These are phyloP conservation scores for Chlamydomonas reinhardtii DNA, from an alignment of 163 green algal species.

Conservation along the genomic window DNA sequence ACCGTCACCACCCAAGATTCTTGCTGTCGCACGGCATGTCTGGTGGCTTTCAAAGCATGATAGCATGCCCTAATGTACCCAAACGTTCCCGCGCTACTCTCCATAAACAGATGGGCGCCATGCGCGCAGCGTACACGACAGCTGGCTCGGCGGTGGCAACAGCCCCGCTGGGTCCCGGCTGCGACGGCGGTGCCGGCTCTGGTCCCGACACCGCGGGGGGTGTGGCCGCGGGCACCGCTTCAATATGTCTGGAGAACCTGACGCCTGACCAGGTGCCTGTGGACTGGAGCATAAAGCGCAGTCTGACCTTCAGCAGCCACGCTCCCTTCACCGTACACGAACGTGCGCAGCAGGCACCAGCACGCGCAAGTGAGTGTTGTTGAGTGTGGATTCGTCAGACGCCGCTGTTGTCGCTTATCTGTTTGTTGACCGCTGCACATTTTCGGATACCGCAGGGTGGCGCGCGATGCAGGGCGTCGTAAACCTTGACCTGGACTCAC, in stretches of 20 bases:
- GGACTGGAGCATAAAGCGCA: conserved; percentile 49
- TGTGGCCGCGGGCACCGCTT: no score
- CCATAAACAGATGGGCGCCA: conserved; percentile 21
- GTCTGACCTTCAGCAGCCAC: neutral
- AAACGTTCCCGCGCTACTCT: no score
- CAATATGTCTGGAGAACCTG: conserved; percentile 10
- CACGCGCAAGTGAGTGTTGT: conserved; percentile 13
- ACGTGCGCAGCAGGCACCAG: conserved; percentile 11
- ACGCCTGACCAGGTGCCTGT: conserved; percentile 24
- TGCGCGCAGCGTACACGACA: conserved; percentile 25
- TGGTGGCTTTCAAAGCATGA: no score
- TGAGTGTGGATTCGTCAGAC: no score
- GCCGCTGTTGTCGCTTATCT: no score
- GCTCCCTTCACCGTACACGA: conserved; percentile 12
- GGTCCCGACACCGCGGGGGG: no score
- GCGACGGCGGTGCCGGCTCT: no score
- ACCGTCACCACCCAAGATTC: no score
- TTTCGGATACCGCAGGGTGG: conserved; percentile 4
- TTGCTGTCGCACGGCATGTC: no score
- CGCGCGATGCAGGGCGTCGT: conserved; percentile 10
- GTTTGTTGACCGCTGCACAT: neutral
- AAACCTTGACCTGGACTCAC: neutral
- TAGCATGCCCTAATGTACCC: no score
- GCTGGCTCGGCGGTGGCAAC: neutral
- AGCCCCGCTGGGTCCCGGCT: no score